A percentile compares a stretch with the other conserved stretches of the same genome.
phyloP scores from a whole-genome alignment of 1,139 yeast genomes.

The Blastobotrys elegans region DNA sequence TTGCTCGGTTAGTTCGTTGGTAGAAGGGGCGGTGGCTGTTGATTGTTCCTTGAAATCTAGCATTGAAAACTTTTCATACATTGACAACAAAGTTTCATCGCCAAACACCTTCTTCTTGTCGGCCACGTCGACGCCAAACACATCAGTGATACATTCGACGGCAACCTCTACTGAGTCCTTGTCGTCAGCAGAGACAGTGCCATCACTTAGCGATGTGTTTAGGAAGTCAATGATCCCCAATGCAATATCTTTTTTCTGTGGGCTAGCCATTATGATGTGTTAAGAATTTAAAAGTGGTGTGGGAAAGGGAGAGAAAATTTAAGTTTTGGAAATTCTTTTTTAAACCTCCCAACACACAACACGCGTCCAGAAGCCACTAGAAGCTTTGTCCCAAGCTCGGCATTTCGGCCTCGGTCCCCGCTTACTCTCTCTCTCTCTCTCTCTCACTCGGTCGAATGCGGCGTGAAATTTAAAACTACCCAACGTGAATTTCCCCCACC shows the following conservation, averaged over 20 bases:
- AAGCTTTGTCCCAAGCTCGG: not conserved
- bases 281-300: not conserved
- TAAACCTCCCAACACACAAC: not conserved
- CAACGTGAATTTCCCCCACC: not conserved
- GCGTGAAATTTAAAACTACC: not conserved
- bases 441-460: too few relatives aligned
- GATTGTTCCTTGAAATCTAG: not conserved
- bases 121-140: slow-evolving; percentile 60
- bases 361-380: not conserved
- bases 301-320: too few relatives aligned
- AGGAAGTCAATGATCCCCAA: slow-evolving; percentile 71
- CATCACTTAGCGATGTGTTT: slow-evolving; percentile 53
- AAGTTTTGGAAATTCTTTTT: not conserved
- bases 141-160: slow-evolving; percentile 85
- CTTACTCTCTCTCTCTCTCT: too few relatives aligned
- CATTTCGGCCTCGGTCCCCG: not conserved
- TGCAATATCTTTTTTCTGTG: slow-evolving; percentile 58
- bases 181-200: slow-evolving; percentile 41
- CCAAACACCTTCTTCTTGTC: slow-evolving; percentile 44
- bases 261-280: slow-evolving; percentile 5
- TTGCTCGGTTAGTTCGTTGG: slow-evolving; percentile 41
- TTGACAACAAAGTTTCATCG: slow-evolving; percentile 34
- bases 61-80: slow-evolving; percentile 27
- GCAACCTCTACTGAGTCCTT: slow-evolving; percentile 94
- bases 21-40: slow-evolving; percentile 15